Evolutionary conservation across 805 yeast species (phyloP).

Genomic region (Saitoella complicata): DNA sequence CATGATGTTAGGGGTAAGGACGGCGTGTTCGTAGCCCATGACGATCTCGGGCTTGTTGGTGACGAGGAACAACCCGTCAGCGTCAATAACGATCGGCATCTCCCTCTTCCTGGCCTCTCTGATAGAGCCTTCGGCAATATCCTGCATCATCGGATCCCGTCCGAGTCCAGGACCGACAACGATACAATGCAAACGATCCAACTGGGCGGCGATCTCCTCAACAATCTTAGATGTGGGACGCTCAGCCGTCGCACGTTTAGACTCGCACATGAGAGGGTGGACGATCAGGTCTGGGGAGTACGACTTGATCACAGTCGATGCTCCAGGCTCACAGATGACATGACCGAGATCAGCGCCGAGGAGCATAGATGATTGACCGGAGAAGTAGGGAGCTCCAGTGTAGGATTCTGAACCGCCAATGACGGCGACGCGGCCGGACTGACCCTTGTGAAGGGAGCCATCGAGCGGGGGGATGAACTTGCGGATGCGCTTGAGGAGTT

Average conservation of each 20-base stretch:
- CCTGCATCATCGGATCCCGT: slow-evolving; percentile 52
- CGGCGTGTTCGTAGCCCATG: slow-evolving; percentile 39
- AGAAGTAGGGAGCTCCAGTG: slow-evolving; percentile 92
- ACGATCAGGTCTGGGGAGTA: slow-evolving; percentile 93
- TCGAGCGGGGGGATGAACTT: slow-evolving; percentile 60
- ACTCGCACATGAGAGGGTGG: slow-evolving; percentile 67
- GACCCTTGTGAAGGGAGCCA: slow-evolving; percentile 72
- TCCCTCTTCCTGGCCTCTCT: slow-evolving; percentile 37
- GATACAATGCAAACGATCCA: slow-evolving; percentile 59
- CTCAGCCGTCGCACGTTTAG: slow-evolving; percentile 19
- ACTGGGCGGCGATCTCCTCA: slow-evolving; percentile 28
- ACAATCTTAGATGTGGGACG: slow-evolving; percentile 7
- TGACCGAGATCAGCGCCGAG: slow-evolving; percentile 84
- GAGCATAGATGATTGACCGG: slow-evolving; percentile 69
- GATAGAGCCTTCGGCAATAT: slow-evolving; percentile 41
- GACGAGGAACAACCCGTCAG: slow-evolving; percentile 67
- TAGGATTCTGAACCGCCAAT: slow-evolving; percentile 93
- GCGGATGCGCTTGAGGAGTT: slow-evolving; percentile 34
- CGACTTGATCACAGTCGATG: slow-evolving; percentile 65
- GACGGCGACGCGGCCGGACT: slow-evolving; percentile 70
- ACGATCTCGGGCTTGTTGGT: slow-evolving; percentile 40
- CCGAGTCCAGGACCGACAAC: slow-evolving; percentile 94
- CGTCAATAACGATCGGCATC: slow-evolving; percentile 71
- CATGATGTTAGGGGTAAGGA: slow-evolving; percentile 77
- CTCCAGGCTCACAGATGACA: slow-evolving; percentile 65